Percentiles rank a stretch among this genome's conserved stretches.
Evolutionary conservation across 441 rosid genomes (phyloP).

Genomic region (Caryocar brasiliense): DNA sequence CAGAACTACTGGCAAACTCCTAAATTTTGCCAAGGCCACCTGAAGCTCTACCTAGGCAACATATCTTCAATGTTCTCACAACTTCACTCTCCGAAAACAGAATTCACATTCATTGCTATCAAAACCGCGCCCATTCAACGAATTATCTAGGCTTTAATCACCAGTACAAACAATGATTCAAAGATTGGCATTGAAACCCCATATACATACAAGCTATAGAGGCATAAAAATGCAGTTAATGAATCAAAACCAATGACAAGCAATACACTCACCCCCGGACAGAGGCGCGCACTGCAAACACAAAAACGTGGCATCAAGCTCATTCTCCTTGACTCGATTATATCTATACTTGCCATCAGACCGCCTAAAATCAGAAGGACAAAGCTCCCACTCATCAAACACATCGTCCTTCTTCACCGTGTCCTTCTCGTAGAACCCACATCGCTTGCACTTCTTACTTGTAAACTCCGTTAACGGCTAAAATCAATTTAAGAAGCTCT

Average conservation of each 20-base stretch:
- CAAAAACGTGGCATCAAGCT: constrained; percentile 53
- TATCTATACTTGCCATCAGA: constrained; percentile 41
- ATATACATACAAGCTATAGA: too few species aligned
- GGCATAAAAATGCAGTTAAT: not conserved
- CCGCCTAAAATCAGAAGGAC: constrained; percentile 61
- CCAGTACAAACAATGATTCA: too few species aligned
- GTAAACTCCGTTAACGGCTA: constrained; percentile 64
- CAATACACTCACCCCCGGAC: constrained; percentile 31
- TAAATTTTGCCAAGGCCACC: too few species aligned
- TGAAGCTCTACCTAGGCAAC: too few species aligned
- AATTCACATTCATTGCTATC: too few species aligned
- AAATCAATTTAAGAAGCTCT: not conserved
- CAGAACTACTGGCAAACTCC: too few species aligned
- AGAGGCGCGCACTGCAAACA: constrained; percentile 46
- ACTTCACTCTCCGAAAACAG: too few species aligned
- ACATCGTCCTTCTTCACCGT: constrained; percentile 47
- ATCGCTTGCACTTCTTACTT: constrained; percentile 70
- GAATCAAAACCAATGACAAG: not conserved
- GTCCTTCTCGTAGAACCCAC: constrained; percentile 76
- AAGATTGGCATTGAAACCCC: too few species aligned
- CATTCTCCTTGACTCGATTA: constrained; percentile 38
- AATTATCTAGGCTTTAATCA: too few species aligned
- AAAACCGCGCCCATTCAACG: too few species aligned
- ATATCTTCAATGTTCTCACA: too few species aligned
- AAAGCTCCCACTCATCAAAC: constrained; percentile 82